phyloP scores from a whole-genome alignment of 306 rosid species.

The Prinsepia uniflora region DNA sequence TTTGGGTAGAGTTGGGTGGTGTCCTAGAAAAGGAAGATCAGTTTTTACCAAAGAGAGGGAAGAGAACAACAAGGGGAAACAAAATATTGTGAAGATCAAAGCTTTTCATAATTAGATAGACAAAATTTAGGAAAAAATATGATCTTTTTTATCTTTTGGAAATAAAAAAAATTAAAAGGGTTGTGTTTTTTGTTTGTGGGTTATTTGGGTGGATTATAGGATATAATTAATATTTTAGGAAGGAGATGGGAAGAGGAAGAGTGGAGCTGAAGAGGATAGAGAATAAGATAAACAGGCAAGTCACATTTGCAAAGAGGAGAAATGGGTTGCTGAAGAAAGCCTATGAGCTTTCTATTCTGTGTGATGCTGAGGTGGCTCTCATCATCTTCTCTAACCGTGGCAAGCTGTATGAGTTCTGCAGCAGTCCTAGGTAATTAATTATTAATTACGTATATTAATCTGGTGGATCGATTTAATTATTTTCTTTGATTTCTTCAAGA shows the following conservation, averaged over 20 bases:
- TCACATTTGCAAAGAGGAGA: conserved; percentile 86
- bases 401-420: conserved; percentile 88
- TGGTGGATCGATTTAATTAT: not conserved
- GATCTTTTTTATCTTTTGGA: not conserved
- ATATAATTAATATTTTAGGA: conserved; percentile 12
- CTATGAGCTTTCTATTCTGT: conserved; percentile 83
- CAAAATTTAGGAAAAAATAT: not conserved
- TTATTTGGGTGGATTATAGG: conserved; percentile 5
- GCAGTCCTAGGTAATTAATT: conserved; percentile 55
- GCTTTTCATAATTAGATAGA: not conserved
- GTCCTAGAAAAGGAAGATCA: conserved; percentile 54
- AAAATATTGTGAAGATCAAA: conserved; percentile 20
- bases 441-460: not conserved
- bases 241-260: conserved; percentile 84
- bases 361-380: conserved; percentile 94
- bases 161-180: not conserved
- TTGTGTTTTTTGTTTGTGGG: not conserved
- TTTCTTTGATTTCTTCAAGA: conserved; percentile 8
- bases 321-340: conserved; percentile 93
- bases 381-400: conserved; percentile 89
- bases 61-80: conserved; percentile 25
- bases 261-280: conserved; percentile 93
- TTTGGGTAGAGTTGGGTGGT: conserved; percentile 48
- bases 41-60: conserved; percentile 31
- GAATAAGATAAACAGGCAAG: conserved; percentile 98